Percentiles rank a stretch among this genome's conserved stretches.
These are phyloP conservation scores for Trametes versicolor DNA, from an alignment of 1,284 basidiomycete genomes.

Conservation along the genomic window DNA sequence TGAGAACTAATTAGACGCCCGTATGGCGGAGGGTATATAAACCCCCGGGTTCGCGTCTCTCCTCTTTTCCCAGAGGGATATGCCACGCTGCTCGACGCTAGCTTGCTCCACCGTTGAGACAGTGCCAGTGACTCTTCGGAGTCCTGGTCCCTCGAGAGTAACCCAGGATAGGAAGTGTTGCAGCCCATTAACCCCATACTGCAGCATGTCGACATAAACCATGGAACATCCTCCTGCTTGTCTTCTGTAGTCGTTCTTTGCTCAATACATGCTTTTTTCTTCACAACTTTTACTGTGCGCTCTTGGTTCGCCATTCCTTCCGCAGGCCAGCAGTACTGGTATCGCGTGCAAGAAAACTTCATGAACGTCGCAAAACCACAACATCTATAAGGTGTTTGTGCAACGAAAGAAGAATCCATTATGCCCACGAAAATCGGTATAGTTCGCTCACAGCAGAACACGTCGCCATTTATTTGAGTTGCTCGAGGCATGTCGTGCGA, in stretches of 20 bases:
- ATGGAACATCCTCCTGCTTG: slow-evolving; percentile 3
- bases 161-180: slow-evolving; percentile 55
- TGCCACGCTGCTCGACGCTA: slow-evolving; percentile 54
- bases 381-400: too few species aligned
- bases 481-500: too few species aligned
- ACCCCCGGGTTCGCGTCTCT: slow-evolving; percentile 7
- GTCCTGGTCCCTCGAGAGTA: slow-evolving; percentile 52
- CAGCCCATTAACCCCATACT: slow-evolving; percentile 45
- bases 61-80: slow-evolving; percentile 45
- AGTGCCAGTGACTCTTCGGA: slow-evolving; percentile 52
- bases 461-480: too few species aligned
- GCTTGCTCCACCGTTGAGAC: slow-evolving; percentile 49
- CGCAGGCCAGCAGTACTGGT: too few species aligned
- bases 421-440: too few species aligned
- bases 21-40: slow-evolving; percentile 36
- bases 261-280: background rate
- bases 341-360: too few species aligned
- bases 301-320: too few species aligned
- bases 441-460: too few species aligned
- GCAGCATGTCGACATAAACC: slow-evolving; percentile 52
- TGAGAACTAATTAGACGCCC: slow-evolving; percentile 21
- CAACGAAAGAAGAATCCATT: too few species aligned
- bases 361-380: too few species aligned
- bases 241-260: background rate
- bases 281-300: too few species aligned